Percentiles rank a stretch among this genome's conserved stretches.
Conservation (phyloP, 169 alveolate species). For the Cyclospora cayetanensis region DNA sequence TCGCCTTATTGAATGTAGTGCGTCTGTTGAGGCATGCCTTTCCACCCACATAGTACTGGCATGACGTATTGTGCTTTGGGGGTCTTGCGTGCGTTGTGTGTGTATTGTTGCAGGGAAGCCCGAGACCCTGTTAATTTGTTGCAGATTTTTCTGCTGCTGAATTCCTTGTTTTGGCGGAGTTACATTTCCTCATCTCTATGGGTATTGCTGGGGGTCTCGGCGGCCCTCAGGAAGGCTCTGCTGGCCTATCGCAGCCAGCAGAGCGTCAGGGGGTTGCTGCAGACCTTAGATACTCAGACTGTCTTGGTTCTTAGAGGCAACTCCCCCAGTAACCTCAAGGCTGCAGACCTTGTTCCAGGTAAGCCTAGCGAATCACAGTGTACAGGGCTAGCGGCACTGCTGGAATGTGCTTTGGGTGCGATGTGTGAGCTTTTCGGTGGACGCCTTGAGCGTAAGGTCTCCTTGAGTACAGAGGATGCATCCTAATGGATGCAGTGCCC, state of each 20-base stretch:
- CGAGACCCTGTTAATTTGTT: background rate
- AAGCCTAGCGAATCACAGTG: no score
- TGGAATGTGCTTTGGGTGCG: no score
- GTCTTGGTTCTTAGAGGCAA: conserved; percentile 22
- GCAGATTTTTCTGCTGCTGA: conserved; percentile 51
- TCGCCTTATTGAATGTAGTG: no score
- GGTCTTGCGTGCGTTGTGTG: background rate
- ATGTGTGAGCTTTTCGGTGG: no score
- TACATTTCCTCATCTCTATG: conserved; percentile 54
- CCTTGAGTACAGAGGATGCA: no score
- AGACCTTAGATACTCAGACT: background rate
- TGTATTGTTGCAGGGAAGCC: conserved; percentile 55
- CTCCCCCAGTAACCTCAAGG: background rate
- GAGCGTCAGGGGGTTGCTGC: background rate
- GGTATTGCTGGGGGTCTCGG: conserved; percentile 28
- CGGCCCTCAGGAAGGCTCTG: background rate
- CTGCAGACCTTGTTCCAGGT: conserved; percentile 60
- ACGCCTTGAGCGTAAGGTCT: no score
- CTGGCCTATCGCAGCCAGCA: conserved; percentile 20
- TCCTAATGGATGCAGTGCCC: no score
- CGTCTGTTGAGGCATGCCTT: no score
- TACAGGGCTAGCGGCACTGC: no score
- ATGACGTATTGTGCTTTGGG: background rate
- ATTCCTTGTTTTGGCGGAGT: conserved; percentile 57
- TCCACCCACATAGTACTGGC: no score